These are phyloP conservation scores for Bruguiera sexangula DNA, from an alignment of 345 rosid species.

Conservation along the genomic window DNA sequence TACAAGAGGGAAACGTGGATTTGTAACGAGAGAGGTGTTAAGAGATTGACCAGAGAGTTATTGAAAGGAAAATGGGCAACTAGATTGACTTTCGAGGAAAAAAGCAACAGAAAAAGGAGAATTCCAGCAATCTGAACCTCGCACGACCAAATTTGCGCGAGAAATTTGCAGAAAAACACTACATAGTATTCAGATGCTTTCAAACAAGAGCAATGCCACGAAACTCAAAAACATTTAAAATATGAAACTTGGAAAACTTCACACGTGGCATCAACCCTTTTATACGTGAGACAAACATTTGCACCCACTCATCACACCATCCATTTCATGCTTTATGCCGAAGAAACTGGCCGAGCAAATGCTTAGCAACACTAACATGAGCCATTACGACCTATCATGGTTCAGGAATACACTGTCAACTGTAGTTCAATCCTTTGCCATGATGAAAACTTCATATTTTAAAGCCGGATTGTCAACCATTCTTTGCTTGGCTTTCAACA, in stretches of 20 bases:
- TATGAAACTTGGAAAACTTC: conserved; percentile 22
- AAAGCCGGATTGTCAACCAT: background rate
- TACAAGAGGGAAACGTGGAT: no score
- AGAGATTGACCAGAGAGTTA: no score
- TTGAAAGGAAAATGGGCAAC: no score
- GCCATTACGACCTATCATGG: background rate
- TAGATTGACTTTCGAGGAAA: no score
- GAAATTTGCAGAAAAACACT: no score
- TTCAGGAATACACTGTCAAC: background rate
- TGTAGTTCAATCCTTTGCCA: background rate
- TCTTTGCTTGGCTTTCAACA: conserved; percentile 30
- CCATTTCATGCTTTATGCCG: background rate
- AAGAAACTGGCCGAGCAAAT: background rate
- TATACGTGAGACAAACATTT: conserved; percentile 19
- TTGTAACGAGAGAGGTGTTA: no score
- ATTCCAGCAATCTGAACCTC: no score
- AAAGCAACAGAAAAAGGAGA: no score
- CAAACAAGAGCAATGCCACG: background rate
- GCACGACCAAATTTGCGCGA: no score
- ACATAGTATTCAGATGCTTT: background rate
- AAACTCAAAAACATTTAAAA: background rate
- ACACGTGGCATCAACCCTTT: conserved; percentile 13
- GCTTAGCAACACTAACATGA: background rate
- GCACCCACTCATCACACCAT: conserved; percentile 13
- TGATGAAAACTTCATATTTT: background rate